Evolutionary conservation across 2,329 filamentous ascomycete genomes (phyloP), one percentile per base, ranked within the genome.

Genomic region (Botryotinia calthae): DNA sequence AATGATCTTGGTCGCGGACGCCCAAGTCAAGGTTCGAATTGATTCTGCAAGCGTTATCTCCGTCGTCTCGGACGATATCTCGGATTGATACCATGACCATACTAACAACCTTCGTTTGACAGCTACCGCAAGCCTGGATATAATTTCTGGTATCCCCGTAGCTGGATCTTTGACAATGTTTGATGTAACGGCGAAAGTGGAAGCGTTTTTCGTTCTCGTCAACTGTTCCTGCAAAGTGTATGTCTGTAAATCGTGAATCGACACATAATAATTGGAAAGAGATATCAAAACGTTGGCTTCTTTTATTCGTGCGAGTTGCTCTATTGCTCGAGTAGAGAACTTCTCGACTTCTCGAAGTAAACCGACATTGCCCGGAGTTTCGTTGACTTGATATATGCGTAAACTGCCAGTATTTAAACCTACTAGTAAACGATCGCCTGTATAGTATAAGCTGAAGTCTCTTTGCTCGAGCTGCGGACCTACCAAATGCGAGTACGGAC

Each of bases 21-120:
- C 93, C 96, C 96, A 99, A 2, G 93, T 97, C 75, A 98, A 85
- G 22, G 91, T 95, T 79, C 96, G 93, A 75, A 98, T 93, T 34
- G 92, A 90, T 79, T 95, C 95, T 48, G 93, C 86, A 62, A 98
- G 86, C 1, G 90, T 88, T 54, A 98, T 88, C 83, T 98, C 96
- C 42, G 85, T 85, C 0, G 91, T 89, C 48, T 96, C 90, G 5
- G 88, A 86, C 65, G 88, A 88, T 59, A 98, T 86, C 84, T 98
- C 96, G 85, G 94, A 96, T 81, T 97, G 95, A 78, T 96, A 92
- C 96, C 97, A 99, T 79, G 91, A 93, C 95, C 96, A 99, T 72
- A 98, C 83, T 74, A 98, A 82, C 70, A 99, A 86, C 79, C 93
- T 93, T 79, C 96, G 87, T 86, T 98, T 98, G 48, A 98, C 93